Base-by-base conservation (phyloP, 2,329 filamentous ascomycete species). In the Escovopsis sp. region DNA sequence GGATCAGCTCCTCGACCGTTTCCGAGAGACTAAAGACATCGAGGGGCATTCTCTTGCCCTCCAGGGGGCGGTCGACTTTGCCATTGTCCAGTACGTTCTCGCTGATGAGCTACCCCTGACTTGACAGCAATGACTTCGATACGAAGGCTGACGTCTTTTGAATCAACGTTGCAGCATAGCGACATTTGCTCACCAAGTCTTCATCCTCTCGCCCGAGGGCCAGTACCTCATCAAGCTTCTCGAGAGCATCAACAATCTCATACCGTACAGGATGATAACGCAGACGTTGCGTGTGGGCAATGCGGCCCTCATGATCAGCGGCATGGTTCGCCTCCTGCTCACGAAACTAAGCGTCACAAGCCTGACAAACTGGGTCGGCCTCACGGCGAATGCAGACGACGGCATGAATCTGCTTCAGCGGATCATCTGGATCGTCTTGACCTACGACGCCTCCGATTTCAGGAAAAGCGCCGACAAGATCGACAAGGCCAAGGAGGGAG, bases 361-460 rank as follows among this genome's bases (percentile, higher is more conserved):
- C 7, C 62, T 89, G 40, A 85, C 84, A 4, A 88, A 87, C 56
- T 89, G 81, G 80, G 71, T 88, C 10, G 83, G 85, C 0, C 57
- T 85, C 34, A 87, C 80, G 0, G 72, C 74, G 38, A 76, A 75
- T 38, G 73, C 79, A 1, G 77, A 85, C 47, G 82, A 87, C 50
- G 84, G 84, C 38, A 85, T 85, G 81, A 91, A 88, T 55, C 58
- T 89, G 8, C 59, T 91, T 49, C 84, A 89, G 59, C 64, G 80
- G 36, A 87, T 91, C 48, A 77, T 89, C 19, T 82, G 77, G 0
- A 72, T 82, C 4, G 77, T 86, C 0, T 60, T 88, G 10, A 70
- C 73, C 5, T 87, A 81, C 79, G 85, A 91, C 51, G 74, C 75
- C 6, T 65, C 68, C 33, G 82, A 85, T 48, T 80, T 87, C 47